Percentiles rank a stretch among this genome's conserved stretches.
phyloP scores from a whole-genome alignment of 192 early-diverging fungal genomes.

The Coemansia sp. region DNA sequence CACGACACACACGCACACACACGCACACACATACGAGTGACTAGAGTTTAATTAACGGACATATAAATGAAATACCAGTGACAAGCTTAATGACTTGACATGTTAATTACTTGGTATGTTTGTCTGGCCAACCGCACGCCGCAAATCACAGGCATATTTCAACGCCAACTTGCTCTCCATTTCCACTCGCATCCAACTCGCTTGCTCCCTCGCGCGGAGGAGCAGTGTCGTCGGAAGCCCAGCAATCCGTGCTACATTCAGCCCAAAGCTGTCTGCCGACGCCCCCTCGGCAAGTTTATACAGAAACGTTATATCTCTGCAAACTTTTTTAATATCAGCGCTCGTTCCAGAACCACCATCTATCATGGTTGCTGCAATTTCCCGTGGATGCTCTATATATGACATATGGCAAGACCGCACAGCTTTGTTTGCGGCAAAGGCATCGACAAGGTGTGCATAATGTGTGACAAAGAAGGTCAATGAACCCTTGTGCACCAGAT shows the following conservation, averaged over 20 bases:
- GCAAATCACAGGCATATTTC: slow-evolving; percentile 21
- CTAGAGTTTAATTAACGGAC: neutral
- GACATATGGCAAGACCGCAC: slow-evolving; percentile 45
- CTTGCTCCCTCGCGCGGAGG: slow-evolving; percentile 67
- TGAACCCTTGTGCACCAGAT: slow-evolving; percentile 75
- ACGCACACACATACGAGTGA: no score
- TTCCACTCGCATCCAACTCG: slow-evolving; percentile 69
- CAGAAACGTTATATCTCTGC: slow-evolving; percentile 83
- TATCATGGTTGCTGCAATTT: slow-evolving; percentile 45
- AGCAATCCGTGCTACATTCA: slow-evolving; percentile 96
- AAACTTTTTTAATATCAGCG: slow-evolving; percentile 61
- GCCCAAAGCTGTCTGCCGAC: slow-evolving; percentile 90
- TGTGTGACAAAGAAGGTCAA: slow-evolving; percentile 95
- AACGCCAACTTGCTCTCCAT: slow-evolving; percentile 40
- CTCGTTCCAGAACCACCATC: slow-evolving; percentile 46
- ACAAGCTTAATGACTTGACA: neutral
- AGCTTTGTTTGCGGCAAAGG: slow-evolving; percentile 25
- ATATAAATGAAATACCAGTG: neutral
- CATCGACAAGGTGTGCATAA: slow-evolving; percentile 82
- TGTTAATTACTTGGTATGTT: no score
- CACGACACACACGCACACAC: no score
- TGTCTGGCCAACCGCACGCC: slow-evolving; percentile 26
- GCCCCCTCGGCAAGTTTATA: slow-evolving; percentile 87
- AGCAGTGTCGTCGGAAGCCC: slow-evolving; percentile 77
- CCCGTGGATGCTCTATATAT: slow-evolving; percentile 62